Evolutionary conservation across 257 asterid species (phyloP), one percentile per base, ranked within the genome.

Genomic region (Solanum dulcamara): DNA sequence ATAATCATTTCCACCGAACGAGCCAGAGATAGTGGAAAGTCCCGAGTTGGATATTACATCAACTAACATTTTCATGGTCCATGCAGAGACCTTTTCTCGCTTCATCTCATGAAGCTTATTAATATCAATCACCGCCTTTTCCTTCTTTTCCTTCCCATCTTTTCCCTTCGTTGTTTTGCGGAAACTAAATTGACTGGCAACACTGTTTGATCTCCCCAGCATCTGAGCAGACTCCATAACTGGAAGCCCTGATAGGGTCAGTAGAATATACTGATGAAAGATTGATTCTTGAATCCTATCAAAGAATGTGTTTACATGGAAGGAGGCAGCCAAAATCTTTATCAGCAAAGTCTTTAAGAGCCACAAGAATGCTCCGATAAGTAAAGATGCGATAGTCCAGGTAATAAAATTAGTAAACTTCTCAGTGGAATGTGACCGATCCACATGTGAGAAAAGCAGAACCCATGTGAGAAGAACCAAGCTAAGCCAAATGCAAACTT

Each of bases 11-110:
- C 92, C 95, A 64, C 89, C 97, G 5, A 95, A 88, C 42, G 90
- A 85, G 85, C 91, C 89, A 1, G 97, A 93, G 81, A 95, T 86
- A 81, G 98, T 93, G 70, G 95, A 84, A 81, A 94, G 89, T 35
- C 98, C 97, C 1, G 99, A 90, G 88, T 89, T 92, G 42, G 96
- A 90, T 87, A 96, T 90, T 80, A 87, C 91, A 81, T 94, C 98
- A 42, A 94, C 92, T 53, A 94, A 88, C 97, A 87, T 93, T 82
- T 94, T 94, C 96, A 96, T 92, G n/a, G 99, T 96, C 97, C 97
- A 94, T 24, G 99, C 94, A 7, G 98, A 89, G 83, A 95, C 98
- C 90, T 95, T 95, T 40, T 91, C 97, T 71, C 90, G 93, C 89
- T 92, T 96, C 97, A 96, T 94, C 85, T 84, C 90, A 83, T 94